Evolutionary conservation across 2,329 filamentous ascomycete species (phyloP).

Genomic region (Clarireedia homoeocarpa): DNA sequence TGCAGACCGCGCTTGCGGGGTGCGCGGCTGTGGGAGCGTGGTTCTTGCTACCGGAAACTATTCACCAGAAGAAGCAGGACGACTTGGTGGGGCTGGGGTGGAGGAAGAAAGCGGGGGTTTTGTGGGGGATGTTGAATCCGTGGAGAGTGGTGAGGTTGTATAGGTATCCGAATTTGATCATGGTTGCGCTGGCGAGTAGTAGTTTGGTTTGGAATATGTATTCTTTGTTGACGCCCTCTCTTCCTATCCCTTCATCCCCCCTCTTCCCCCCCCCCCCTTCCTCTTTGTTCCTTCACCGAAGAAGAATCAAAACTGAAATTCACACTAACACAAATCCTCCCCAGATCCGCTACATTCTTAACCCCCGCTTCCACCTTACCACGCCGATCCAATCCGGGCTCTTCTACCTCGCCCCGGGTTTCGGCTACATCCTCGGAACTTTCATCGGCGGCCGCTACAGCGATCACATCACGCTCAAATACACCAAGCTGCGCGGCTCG

Average conservation of each 20-base stretch:
- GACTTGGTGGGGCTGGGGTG: slow-evolving; percentile 50
- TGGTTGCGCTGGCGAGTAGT: slow-evolving; percentile 51
- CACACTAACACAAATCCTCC: neutral
- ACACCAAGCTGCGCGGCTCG: slow-evolving; percentile 46
- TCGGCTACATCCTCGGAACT: slow-evolving; percentile 61
- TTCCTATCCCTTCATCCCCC: too few relatives aligned
- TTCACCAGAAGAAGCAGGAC: slow-evolving; percentile 53
- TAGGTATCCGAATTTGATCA: slow-evolving; percentile 60
- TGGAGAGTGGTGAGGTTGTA: slow-evolving; percentile 56
- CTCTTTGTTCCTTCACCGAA: too few relatives aligned
- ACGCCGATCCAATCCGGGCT: slow-evolving; percentile 60
- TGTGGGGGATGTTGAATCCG: slow-evolving; percentile 60
- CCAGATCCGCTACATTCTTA: slow-evolving; percentile 61
- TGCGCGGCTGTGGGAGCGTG: slow-evolving; percentile 50
- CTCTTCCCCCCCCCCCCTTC: too few relatives aligned
- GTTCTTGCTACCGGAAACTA: slow-evolving; percentile 66
- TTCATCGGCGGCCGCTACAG: slow-evolving; percentile 67
- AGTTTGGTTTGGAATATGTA: slow-evolving; percentile 72
- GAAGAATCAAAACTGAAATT: too few relatives aligned
- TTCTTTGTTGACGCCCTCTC: slow-evolving; percentile 55
- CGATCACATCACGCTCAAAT: slow-evolving; percentile 57
- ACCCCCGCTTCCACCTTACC: slow-evolving; percentile 63
- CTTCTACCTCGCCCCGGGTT: slow-evolving; percentile 68
- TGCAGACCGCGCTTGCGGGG: slow-evolving; percentile 62
- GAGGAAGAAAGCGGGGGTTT: slow-evolving; percentile 41